Evolutionary conservation across 441 rosid genomes (phyloP), one percentile per base, ranked within the genome.

Genomic region (Adansonia gregorii): DNA sequence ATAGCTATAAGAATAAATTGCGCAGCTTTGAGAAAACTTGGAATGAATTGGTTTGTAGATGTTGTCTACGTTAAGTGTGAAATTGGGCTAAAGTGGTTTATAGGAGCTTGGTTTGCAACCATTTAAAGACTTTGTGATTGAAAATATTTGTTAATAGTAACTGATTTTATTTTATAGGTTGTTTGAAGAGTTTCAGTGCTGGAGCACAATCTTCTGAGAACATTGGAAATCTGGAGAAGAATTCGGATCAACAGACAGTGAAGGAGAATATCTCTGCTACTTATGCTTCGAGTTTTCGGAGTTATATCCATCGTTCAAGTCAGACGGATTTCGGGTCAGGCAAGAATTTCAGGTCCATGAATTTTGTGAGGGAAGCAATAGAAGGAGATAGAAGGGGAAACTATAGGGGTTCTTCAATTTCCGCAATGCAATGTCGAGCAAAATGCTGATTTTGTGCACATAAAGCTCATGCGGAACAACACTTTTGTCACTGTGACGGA

Each of bases 401-500:
- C 31, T 76, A 39, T 8, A 15, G 80, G 15, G 70, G 60, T 72
- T 67, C 72, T 76, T 76, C 83, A 65, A 19, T 35, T 46, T 73
- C 20, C 84, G 54, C 83, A 74, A 2, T 71, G 80, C 20, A 83
- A 73, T 69, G 54, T 85, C 3, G 95, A 85, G 81, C 83, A 85
- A 0, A 85, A 89, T 76, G 88, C 92, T 0, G 93, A 94, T 56
- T 71, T 91, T 51, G 91, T 93, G 31, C 86, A 87, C 88, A 93
- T 93, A 61, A 90, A 90, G 82, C 75, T 93, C 63, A 15, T 80
- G 86, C 83, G 91, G 7, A 93, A 92, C 87, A 94, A 93, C 77
- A 89, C 94, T 1, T 89, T 90, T 68, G 92, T 94, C 73, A 87
- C 92, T 0, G 89, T 93, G 60, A 90, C 93, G 0, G 97, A 94